Percentiles rank a stretch among this genome's conserved stretches.
phyloP scores from a whole-genome alignment of 1,284 basidiomycete species.

The Mycena sp. region DNA sequence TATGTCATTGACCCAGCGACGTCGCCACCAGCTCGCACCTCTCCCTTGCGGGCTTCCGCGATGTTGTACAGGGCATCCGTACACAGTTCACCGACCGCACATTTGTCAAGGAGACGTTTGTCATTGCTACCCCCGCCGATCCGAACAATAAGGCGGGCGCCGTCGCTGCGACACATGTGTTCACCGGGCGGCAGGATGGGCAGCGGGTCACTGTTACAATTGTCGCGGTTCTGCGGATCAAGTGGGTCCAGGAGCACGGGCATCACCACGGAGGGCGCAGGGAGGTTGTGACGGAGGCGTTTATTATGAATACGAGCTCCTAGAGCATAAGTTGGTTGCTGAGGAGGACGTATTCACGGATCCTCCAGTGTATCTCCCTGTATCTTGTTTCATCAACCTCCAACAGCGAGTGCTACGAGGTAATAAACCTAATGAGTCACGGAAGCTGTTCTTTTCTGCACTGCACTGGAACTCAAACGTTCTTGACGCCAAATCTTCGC shows the following conservation, averaged over 20 bases:
- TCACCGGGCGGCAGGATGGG: slow-evolving; percentile 1
- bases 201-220: not conserved
- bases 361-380: no score
- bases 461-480: no score
- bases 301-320: slow-evolving; percentile 1
- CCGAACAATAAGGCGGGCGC: not conserved
- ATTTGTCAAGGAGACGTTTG: not conserved
- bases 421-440: no score
- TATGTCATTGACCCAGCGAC: not conserved
- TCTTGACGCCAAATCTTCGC: no score
- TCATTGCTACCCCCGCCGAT: slow-evolving; percentile 14
- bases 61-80: not conserved
- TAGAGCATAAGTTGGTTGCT: no score
- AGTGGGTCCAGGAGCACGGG: not conserved
- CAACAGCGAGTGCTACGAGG: no score
- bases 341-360: no score
- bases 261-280: no score
- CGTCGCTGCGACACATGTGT: slow-evolving; percentile 2
- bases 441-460: no score
- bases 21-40: not conserved
- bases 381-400: no score
- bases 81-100: not conserved
- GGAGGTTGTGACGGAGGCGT: slow-evolving; percentile 10
- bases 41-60: not conserved
- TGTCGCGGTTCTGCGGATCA: not conserved